Conservation (phyloP, 768 basidiomycete species). For the Tulasnella calospora region DNA sequence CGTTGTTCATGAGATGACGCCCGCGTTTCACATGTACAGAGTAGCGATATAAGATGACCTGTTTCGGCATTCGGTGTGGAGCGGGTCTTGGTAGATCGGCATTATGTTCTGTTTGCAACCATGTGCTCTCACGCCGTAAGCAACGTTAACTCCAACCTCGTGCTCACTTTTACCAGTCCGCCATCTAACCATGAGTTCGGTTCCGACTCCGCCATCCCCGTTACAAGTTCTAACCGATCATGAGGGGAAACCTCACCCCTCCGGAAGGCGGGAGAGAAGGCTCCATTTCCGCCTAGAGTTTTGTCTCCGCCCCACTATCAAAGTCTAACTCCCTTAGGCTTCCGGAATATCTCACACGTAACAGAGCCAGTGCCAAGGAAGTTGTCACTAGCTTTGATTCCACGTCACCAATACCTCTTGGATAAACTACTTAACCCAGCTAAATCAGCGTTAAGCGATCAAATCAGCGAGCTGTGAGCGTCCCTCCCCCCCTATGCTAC, state of each 20-base stretch:
- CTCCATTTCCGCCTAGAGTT: neutral
- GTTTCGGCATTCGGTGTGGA: no score
- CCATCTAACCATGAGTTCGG: no score
- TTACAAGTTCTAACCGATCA: neutral
- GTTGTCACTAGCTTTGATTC: neutral
- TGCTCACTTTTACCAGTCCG: no score
- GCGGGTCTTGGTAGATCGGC: no score
- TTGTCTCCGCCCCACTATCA: neutral
- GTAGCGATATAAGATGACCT: no score
- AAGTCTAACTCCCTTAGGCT: neutral
- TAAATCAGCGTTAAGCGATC: neutral
- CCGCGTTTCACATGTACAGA: no score
- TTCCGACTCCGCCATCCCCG: neutral
- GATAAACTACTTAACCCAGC: neutral
- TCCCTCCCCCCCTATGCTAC: neutral
- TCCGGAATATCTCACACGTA: neutral
- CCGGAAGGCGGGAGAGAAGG: neutral
- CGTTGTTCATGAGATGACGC: no score
- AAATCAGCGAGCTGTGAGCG: neutral
- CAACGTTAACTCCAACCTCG: no score
- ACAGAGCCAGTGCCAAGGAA: neutral
- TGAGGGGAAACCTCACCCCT: neutral
- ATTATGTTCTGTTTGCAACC: no score
- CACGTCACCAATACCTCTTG: neutral
- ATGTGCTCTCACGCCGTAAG: no score